These are phyloP conservation scores for Ogataea hybrid DNA, from an alignment of 1,139 yeast species.

Conservation along the genomic window DNA sequence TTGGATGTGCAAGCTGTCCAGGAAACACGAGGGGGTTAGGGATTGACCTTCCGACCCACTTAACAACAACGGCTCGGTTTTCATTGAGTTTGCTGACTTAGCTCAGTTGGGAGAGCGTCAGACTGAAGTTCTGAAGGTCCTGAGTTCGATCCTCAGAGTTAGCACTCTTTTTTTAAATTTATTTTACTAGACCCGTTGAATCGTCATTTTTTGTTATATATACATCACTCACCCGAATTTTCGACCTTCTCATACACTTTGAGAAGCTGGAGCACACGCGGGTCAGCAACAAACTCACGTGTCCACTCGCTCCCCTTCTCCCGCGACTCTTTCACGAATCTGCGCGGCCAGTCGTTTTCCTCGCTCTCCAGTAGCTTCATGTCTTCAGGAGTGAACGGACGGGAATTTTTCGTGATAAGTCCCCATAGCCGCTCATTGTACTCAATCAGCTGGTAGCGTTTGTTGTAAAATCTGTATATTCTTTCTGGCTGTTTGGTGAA, in stretches of 20 bases:
- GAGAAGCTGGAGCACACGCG: conserved; percentile 56
- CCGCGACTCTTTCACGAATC: conserved; percentile 74
- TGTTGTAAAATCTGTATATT: conserved; percentile 74
- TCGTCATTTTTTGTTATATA: not conserved
- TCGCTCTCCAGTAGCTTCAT: conserved; percentile 59
- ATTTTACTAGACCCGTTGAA: not conserved
- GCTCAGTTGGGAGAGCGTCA: conserved; percentile 27
- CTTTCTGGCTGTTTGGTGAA: conserved; percentile 74
- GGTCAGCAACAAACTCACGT: conserved; percentile 69
- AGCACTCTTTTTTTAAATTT: conserved; percentile 11
- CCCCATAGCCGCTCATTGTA: conserved; percentile 62
- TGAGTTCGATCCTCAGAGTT: conserved; percentile 26
- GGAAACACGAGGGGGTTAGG: not conserved
- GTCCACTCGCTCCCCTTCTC: conserved; percentile 87
- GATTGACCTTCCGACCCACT: too few species aligned
- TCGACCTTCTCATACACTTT: conserved; percentile 41
- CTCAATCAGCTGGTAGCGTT: conserved; percentile 68
- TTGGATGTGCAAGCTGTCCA: not conserved
- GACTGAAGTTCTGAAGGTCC: conserved; percentile 26
- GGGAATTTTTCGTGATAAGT: conserved; percentile 32
- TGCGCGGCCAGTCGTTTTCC: conserved; percentile 87
- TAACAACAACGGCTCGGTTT: too few species aligned
- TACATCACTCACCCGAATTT: conserved; percentile 1
- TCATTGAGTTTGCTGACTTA: conserved; percentile 16
- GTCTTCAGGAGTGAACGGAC: conserved; percentile 59